phyloP scores from a whole-genome alignment of 1,284 basidiomycete species.

The Phylloporus gajari region DNA sequence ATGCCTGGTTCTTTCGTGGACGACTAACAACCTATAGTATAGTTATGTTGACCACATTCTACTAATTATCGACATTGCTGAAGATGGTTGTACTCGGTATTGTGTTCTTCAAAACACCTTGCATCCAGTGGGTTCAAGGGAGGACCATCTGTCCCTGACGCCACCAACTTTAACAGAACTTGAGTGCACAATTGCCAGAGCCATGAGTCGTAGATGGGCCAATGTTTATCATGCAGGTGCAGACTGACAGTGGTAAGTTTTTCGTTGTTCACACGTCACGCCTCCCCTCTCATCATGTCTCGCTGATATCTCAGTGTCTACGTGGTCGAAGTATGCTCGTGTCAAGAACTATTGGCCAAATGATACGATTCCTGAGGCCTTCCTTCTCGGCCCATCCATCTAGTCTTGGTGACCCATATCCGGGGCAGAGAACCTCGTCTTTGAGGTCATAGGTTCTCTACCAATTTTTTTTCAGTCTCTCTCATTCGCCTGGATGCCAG shows the following conservation, averaged over 20 bases:
- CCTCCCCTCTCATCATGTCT: background rate
- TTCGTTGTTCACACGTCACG: background rate
- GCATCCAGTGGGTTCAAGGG: constrained; percentile 16
- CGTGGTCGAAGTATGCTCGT: no score
- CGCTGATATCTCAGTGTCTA: constrained; percentile 57
- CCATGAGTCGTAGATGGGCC: constrained; percentile 84
- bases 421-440: constrained; percentile 59
- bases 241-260: constrained; percentile 83
- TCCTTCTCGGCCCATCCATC: constrained; percentile 6
- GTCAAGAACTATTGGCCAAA: constrained; percentile 46
- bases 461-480: constrained; percentile 53
- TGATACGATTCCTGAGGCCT: background rate
- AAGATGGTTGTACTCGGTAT: constrained; percentile 55
- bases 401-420: constrained; percentile 52
- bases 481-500: constrained; percentile 48
- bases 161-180: constrained; percentile 58
- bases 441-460: constrained; percentile 55
- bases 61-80: no score
- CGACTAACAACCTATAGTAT: constrained; percentile 31
- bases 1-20: background rate
- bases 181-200: constrained; percentile 91
- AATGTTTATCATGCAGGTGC: no score
- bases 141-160: constrained; percentile 20
- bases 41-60: constrained; percentile 44
- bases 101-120: constrained; percentile 29